Evolutionary conservation across 768 basidiomycete species (phyloP), one percentile per base, ranked within the genome.

Genomic region (Rhodotorula taiwanensis): DNA sequence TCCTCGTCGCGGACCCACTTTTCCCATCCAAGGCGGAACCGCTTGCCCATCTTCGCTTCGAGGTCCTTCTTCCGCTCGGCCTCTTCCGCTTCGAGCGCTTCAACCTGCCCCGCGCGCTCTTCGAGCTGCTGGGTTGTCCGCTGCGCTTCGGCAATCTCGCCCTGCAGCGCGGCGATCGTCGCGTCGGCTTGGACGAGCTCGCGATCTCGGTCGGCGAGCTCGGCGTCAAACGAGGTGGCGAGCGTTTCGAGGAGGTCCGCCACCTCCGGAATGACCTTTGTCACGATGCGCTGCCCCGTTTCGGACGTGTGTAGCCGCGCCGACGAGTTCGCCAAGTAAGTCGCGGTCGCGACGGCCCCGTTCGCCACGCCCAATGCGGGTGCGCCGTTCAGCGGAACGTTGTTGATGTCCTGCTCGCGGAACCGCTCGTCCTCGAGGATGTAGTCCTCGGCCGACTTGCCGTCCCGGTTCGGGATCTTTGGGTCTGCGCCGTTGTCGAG

Each of bases 371-470:
- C 52, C 30, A 28, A 23, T 16, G 59, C 15, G 43, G 15, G 10
- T 28, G 49, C n/a, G 41, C 50, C 56, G 45, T 34, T 57, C 49
- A 31, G 23, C 4, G 33, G 31, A 1, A 31, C 51, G 25, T 36
- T 39, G 51, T 6, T 31, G 34, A 52, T 31, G 41, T 62, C 62
- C 39, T 61, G 48, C 36, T 69, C 60, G 43, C 94, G 83, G 78
- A 97, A 97, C 52, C 93, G 84, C 76, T 98, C 95, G 74, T 99
- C 95, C 75, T 99, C 95, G 41, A 99, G 81, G 67, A 99, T 98
- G 73, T 98, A 99, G 75, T 98, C 95, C 77, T 99, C 94, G 4
- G 95, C 88, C 63, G 86, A 92, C 79, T 98, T 98, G 52, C 90
- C 89, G 71, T 99, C 95, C 60, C 86, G 82, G 74, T 99, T 99